These are phyloP conservation scores for Mesembryanthemum crystallinum DNA, from an alignment of 148 eudicot species.

Conservation along the genomic window DNA sequence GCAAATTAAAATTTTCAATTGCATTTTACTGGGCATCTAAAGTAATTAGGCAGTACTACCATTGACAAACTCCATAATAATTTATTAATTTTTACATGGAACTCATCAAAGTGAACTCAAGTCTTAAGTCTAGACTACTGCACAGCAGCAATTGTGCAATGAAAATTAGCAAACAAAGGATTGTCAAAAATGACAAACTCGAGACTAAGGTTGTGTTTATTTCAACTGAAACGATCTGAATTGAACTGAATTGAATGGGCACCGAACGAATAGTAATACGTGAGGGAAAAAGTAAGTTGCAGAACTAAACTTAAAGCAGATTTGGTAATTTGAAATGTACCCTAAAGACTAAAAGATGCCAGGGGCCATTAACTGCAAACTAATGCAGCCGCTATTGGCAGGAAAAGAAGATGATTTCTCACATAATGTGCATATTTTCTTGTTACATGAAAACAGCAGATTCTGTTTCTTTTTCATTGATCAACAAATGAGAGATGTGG, in stretches of 20 bases:
- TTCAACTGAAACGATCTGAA: too few species aligned
- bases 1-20: background rate
- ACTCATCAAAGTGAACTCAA: background rate
- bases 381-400: background rate
- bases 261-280: too few species aligned
- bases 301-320: too few species aligned
- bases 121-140: background rate
- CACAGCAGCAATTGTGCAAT: background rate
- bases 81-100: background rate
- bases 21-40: background rate
- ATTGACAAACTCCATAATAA: too few species aligned
- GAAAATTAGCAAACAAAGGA: background rate
- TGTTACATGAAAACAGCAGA: background rate
- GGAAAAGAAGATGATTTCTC: background rate
- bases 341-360: background rate
- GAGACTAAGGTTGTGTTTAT: too few species aligned
- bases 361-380: background rate
- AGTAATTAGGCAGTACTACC: too few species aligned
- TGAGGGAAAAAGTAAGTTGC: too few species aligned
- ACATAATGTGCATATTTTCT: background rate
- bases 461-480: background rate
- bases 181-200: background rate
- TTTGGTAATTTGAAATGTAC: too few species aligned
- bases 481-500: background rate
- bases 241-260: too few species aligned